Evolutionary conservation across 75 land plant species (phyloP).

Genomic region (Selaginella tamariscina): DNA sequence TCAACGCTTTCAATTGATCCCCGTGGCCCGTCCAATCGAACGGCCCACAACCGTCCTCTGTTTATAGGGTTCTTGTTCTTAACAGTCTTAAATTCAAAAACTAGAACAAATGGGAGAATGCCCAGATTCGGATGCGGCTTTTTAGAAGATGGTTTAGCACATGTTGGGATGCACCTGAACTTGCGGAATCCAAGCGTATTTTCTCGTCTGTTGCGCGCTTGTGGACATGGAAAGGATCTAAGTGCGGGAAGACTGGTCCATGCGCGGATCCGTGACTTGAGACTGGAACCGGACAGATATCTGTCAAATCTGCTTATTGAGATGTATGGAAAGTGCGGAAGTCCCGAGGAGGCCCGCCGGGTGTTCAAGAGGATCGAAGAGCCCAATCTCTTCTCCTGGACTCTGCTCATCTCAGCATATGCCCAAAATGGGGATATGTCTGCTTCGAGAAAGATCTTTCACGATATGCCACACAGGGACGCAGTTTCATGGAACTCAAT

Average conservation of each 20-base stretch:
- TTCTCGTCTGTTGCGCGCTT: neutral
- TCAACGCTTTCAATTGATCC: too few species aligned
- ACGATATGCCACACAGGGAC: constrained; percentile 1
- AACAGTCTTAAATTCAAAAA: neutral
- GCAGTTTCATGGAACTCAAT: neutral
- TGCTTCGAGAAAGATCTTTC: neutral
- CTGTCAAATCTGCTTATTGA: constrained; percentile 1
- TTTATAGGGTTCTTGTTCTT: too few species aligned
- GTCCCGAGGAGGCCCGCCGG: neutral
- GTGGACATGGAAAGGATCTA: neutral
- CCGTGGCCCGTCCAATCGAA: too few species aligned
- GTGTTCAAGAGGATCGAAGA: neutral
- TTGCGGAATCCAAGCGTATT: neutral
- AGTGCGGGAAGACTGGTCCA: neutral
- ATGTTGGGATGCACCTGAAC: neutral
- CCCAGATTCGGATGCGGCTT: too few species aligned
- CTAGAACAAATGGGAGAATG: too few species aligned
- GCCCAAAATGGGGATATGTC: neutral
- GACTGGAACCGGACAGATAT: constrained; percentile 1
- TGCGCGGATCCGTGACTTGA: neutral
- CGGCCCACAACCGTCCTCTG: neutral
- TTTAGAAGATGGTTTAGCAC: too few species aligned
- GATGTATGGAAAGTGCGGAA: constrained; percentile 7
- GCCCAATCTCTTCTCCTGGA: constrained; percentile 6
- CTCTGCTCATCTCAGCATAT: neutral